phyloP scores from a whole-genome alignment of 306 rosid genomes.

The Begonia fuchsioides region DNA sequence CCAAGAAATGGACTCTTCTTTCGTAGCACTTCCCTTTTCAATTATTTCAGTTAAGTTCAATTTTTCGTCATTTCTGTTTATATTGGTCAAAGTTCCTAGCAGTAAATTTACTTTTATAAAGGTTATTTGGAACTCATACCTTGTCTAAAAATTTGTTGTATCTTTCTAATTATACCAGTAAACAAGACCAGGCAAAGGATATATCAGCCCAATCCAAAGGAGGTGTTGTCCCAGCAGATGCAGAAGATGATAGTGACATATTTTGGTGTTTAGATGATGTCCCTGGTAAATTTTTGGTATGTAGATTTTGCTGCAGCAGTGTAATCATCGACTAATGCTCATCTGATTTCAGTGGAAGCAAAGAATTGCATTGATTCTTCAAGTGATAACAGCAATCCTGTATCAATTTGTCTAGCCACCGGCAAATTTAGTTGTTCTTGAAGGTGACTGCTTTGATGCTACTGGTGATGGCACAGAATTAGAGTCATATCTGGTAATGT shows the following conservation, averaged over 20 bases:
- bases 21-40: too few species aligned
- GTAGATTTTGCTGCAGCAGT: slow-evolving; percentile 7
- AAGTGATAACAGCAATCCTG: slow-evolving; percentile 30
- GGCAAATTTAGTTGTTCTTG: slow-evolving; percentile 82
- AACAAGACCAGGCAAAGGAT: slow-evolving; percentile 57
- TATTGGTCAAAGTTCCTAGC: too few species aligned
- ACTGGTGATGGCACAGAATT: slow-evolving; percentile 78
- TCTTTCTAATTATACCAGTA: slow-evolving; percentile 26
- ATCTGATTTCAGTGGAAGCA: slow-evolving; percentile 53
- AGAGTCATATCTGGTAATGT: slow-evolving; percentile 78
- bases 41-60: too few species aligned
- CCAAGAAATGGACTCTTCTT: too few species aligned
- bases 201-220: slow-evolving; percentile 31
- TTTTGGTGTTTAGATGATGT: slow-evolving; percentile 77
- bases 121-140: not conserved
- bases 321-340: slow-evolving; percentile 8
- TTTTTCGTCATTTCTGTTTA: too few species aligned
- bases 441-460: slow-evolving; percentile 88
- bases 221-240: slow-evolving; percentile 24
- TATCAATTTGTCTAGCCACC: slow-evolving; percentile 70
- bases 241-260: slow-evolving; percentile 51
- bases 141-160: not conserved
- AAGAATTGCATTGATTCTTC: slow-evolving; percentile 48
- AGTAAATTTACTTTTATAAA: not conserved
- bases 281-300: slow-evolving; percentile 41